Evolutionary conservation across 2,329 filamentous ascomycete species (phyloP).

Genomic region (Tricladium varicosporioides): DNA sequence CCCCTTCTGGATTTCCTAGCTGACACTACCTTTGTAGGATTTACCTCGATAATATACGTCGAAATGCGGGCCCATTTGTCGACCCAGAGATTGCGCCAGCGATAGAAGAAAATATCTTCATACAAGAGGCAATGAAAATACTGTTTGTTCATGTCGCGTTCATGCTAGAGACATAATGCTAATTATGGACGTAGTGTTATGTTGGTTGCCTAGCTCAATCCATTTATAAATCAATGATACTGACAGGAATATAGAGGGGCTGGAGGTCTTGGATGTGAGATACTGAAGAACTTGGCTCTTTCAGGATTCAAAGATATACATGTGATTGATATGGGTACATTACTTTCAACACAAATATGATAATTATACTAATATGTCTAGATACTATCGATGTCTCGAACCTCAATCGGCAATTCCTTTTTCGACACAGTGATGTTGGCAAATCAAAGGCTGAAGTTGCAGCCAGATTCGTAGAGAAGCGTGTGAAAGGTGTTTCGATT

Average conservation of each 20-base stretch:
- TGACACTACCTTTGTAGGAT: conserved; percentile 55
- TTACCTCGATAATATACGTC: conserved; percentile 79
- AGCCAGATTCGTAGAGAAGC: conserved; percentile 83
- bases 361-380: conserved; percentile 36
- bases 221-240: conserved; percentile 3
- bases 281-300: conserved; percentile 91
- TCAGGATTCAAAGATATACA: conserved; percentile 97
- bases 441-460: conserved; percentile 93
- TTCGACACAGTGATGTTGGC: conserved; percentile 87
- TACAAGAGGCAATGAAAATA: conserved; percentile 69
- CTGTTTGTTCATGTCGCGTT: conserved; percentile 47
- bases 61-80: conserved; percentile 76
- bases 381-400: conserved; percentile 99
- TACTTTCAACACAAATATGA: neutral
- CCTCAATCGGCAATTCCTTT: conserved; percentile 95
- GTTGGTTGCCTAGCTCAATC: conserved; percentile 26
- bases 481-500: conserved; percentile 88
- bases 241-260: conserved; percentile 64
- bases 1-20: conserved; percentile 1
- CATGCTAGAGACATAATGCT: conserved; percentile 18
- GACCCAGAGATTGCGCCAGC: conserved; percentile 51
- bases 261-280: conserved; percentile 92
- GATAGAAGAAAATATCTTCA: conserved; percentile 50
- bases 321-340: conserved; percentile 92
- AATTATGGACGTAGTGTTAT: conserved; percentile 27